Evolutionary conservation across 2,329 filamentous ascomycete genomes (phyloP), one percentile per base, ranked within the genome.

Genomic region (Neofusicoccum kwambonambiense): DNA sequence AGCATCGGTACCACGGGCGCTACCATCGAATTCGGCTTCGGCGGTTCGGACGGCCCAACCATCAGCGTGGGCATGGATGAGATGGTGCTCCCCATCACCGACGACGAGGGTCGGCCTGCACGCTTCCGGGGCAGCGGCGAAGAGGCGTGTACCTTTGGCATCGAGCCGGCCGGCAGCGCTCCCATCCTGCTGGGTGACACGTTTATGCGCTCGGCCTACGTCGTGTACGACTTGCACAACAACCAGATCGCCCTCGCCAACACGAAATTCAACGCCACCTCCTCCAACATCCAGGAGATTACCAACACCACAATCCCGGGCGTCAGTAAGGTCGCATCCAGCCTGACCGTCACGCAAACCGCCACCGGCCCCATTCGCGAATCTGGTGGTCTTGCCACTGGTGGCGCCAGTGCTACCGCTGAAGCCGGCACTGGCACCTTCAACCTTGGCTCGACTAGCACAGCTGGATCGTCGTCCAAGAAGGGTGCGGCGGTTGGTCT

Each of bases 161-260:
- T 65, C 54, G 31, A 52, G 42, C 52, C 44, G 13, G 63, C 63
- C 22, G 63, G 54, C 47, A 31, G 31, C 34, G 54, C 35, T 9
- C 54, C 63, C 22, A 45, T 54, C 27, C 58, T 66, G 4, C 31
- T 93, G 34, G 90, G 90, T 15, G 90, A 92, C 72, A 90, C 90
- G 0, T 93, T 93, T 74, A 79, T 93, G 63, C 83, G 90, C 54
- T 89, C 87, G 41, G 90, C 90, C 0, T 93, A 93, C 69, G 84
- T 91, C 13, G 90, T 93, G 11, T 92, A 90, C 73, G 63, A 65
- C n/a, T 31, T 65, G 37, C 47, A 65, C 63, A 61, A 65, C 54
- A 52, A 52, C 13, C 35, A 61, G 54, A 42, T 65, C 35, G 63
- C 63, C 9, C 54, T 65, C 22, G 63, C 63, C 17, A 61, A 61